These are phyloP conservation scores for Magnusiomyces magnusii DNA, from an alignment of 1,139 yeast species.

Conservation along the genomic window DNA sequence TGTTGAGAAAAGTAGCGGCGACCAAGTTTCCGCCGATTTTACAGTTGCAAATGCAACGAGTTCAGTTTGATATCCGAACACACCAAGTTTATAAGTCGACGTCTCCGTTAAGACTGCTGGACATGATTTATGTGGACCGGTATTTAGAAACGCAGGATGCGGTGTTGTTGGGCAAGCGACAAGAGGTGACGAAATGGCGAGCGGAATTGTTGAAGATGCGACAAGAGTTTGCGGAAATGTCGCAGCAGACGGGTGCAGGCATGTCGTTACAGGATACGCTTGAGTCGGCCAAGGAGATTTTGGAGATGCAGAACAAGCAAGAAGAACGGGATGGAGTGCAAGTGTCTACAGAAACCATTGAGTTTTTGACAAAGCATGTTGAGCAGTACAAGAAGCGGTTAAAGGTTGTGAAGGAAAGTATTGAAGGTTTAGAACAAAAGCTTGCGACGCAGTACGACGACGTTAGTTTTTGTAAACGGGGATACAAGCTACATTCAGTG, in stretches of 20 bases:
- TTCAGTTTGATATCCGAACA: constrained; percentile 70
- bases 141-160: constrained; percentile 72
- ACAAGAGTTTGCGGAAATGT: constrained; percentile 32
- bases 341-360: not conserved
- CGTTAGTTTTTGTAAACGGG: constrained; percentile 56
- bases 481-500: constrained; percentile 80
- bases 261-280: constrained; percentile 27
- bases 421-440: constrained; percentile 41
- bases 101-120: constrained; percentile 75
- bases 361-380: too few species aligned
- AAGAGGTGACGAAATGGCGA: constrained; percentile 61
- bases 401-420: too few species aligned
- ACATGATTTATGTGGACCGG: constrained; percentile 74
- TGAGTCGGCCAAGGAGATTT: constrained; percentile 48
- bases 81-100: constrained; percentile 73
- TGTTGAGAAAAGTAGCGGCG: constrained; percentile 55
- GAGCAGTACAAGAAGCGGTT: too few species aligned
- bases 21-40: constrained; percentile 67
- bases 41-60: constrained; percentile 91
- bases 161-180: constrained; percentile 37
- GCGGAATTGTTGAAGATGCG: constrained; percentile 43
- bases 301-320: constrained; percentile 30
- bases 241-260: constrained; percentile 18
- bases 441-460: constrained; percentile 52
- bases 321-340: not conserved